Conservation (phyloP, 1,139 yeast species). For the Debaryomycetaceae sp. region DNA sequence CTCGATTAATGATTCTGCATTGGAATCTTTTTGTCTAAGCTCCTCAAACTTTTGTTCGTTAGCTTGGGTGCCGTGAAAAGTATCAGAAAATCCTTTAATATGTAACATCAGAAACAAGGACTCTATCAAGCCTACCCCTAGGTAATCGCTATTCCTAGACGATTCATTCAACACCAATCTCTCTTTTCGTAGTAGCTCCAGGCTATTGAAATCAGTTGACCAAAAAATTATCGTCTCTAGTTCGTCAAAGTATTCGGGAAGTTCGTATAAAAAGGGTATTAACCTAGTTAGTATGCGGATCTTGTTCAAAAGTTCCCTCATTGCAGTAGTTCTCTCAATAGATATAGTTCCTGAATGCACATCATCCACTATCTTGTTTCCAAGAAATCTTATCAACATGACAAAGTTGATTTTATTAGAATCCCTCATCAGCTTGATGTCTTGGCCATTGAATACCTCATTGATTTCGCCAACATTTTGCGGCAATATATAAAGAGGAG, state of each 20-base stretch:
- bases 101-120: conserved; percentile 54
- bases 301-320: conserved; percentile 46
- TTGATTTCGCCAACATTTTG: conserved; percentile 48
- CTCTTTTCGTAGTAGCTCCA: conserved; percentile 11
- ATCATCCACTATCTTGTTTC: conserved; percentile 25
- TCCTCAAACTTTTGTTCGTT: not conserved
- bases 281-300: conserved; percentile 62
- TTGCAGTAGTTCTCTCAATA: conserved; percentile 5
- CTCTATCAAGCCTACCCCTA: conserved; percentile 51
- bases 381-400: conserved; percentile 45
- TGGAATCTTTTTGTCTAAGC: conserved; percentile 31
- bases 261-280: conserved; percentile 67
- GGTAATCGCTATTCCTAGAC: not conserved
- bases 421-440: conserved; percentile 58
- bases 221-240: conserved; percentile 42
- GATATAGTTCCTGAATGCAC: conserved; percentile 1
- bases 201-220: conserved; percentile 20
- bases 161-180: not conserved
- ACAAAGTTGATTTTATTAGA: conserved; percentile 54
- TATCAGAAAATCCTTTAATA: conserved; percentile 44
- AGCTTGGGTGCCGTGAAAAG: not conserved
- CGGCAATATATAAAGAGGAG: conserved; percentile 30
- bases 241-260: conserved; percentile 24
- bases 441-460: conserved; percentile 51
- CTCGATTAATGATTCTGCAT: conserved; percentile 53